These are phyloP conservation scores for Tulasnella sp. DNA, from an alignment of 768 basidiomycete species.

Conservation along the genomic window DNA sequence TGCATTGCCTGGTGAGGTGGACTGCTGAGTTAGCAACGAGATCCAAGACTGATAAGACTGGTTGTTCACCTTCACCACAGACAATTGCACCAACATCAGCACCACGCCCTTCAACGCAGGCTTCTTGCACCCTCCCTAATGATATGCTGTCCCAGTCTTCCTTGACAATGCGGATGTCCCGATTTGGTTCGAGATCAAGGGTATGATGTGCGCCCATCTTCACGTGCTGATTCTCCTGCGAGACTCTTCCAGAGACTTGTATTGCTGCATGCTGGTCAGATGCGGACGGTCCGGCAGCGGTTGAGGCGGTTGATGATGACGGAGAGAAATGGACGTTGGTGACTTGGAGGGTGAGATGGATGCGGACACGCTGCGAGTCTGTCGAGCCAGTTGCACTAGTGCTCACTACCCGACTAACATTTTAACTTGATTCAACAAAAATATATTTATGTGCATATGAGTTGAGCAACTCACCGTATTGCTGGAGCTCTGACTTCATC, in stretches of 20 bases:
- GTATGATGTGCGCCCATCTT: conserved; percentile 92
- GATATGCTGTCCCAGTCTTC: conserved; percentile 92
- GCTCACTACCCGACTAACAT: conserved; percentile 57
- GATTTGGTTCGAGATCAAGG: conserved; percentile 81
- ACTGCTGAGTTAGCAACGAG: neutral
- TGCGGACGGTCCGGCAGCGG: conserved; percentile 21
- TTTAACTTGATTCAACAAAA: no score
- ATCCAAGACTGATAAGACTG: neutral
- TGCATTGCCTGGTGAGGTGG: conserved; percentile 47
- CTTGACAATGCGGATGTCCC: conserved; percentile 80
- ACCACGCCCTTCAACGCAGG: conserved; percentile 85
- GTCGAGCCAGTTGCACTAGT: conserved; percentile 89
- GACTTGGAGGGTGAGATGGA: conserved; percentile 76
- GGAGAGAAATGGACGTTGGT: conserved; percentile 72
- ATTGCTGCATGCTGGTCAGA: conserved; percentile 39
- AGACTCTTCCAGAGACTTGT: conserved; percentile 79
- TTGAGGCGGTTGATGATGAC: conserved; percentile 31
- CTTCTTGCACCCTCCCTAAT: conserved; percentile 67
- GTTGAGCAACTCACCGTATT: conserved; percentile 43
- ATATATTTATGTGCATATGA: neutral
- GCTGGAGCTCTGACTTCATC: conserved; percentile 80
- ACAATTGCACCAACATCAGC: conserved; percentile 95
- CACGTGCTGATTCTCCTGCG: conserved; percentile 77
- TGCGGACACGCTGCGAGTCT: conserved; percentile 77
- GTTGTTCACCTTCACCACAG: conserved; percentile 67